phyloP scores from a whole-genome alignment of 2,329 filamentous ascomycete species.

The Phaeosphaeriaceae sp. region DNA sequence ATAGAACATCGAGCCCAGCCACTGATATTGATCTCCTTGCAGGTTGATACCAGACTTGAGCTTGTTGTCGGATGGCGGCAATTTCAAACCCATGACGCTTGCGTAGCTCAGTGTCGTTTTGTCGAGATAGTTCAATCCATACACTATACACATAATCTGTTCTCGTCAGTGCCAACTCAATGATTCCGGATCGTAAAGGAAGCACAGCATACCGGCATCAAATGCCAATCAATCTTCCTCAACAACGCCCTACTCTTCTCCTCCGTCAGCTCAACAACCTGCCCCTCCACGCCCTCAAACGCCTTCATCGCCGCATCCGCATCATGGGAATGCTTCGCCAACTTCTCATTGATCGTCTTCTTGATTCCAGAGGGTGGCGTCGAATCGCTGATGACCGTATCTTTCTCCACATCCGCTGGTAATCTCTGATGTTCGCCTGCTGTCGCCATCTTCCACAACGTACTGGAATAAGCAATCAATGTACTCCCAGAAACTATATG shows the following conservation, averaged over 20 bases:
- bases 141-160: constrained; percentile 63
- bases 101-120: constrained; percentile 65
- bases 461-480: no score
- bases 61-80: constrained; percentile 37
- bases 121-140: constrained; percentile 69
- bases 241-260: constrained; percentile 66
- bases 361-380: constrained; percentile 12
- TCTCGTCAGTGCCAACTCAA: constrained; percentile 1
- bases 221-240: constrained; percentile 68
- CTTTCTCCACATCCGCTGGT: constrained; percentile 26
- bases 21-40: constrained; percentile 61
- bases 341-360: constrained; percentile 32
- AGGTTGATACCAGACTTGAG: constrained; percentile 53
- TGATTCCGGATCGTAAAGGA: background rate
- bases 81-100: constrained; percentile 58
- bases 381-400: constrained; percentile 14
- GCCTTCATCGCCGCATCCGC: constrained; percentile 69
- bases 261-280: constrained; percentile 62
- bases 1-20: constrained; percentile 61
- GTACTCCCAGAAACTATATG: no score
- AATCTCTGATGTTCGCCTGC: constrained; percentile 5
- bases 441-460: constrained; percentile 17
- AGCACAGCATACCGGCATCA: constrained; percentile 59
- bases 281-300: constrained; percentile 58
- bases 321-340: constrained; percentile 62